Evolutionary conservation across 1,284 basidiomycete genomes (phyloP), one percentile per base, ranked within the genome.

Genomic region (Athelia psychrophila): DNA sequence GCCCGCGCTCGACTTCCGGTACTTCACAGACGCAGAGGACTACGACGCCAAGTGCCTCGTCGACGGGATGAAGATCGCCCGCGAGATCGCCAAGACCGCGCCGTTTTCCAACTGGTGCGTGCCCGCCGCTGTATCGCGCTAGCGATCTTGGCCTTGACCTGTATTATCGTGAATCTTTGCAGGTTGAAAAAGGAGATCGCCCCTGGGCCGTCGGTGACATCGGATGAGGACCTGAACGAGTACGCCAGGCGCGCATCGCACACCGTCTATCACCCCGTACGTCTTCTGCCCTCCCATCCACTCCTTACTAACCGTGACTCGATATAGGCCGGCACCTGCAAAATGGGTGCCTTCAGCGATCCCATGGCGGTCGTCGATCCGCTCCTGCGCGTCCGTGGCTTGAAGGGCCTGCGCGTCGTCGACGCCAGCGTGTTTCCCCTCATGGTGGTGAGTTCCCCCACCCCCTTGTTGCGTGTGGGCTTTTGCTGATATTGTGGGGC

Each of bases 1-100:
- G 3, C 74, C 77, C 0, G 35, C 67, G 10, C 74, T 79, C 53
- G 69, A 78, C 54, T 70, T 73, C 20, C 68, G 72, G 32, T 64
- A 63, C 52, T 56, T 64, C 45, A 30, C 27, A 5, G 27, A 30
- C 13, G 6, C 27, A 30, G 27, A 30, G 27, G 27, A 30, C 27
- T 30, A 30, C 27, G 27, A 30, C 13, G 27, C 27, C 27, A 30
- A 30, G 27, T 30, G 27, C 27, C 27, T 30, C 27, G 27, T 30
- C 27, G 27, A 30, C 27, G 27, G 27, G 6, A 30, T 30, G 6
- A 30, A 30, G 13, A 5, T 30, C 13, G 27, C 27, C 6, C 27
- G 27, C 13, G 27, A 30, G 27, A 30, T 30, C 27, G 27, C 27
- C 27, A 30, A 30, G 27, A 13, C 27, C 27, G 6, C 27, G 27